These are phyloP conservation scores for Podaxis sp. DNA, from an alignment of 768 basidiomycete genomes.

Conservation along the genomic window DNA sequence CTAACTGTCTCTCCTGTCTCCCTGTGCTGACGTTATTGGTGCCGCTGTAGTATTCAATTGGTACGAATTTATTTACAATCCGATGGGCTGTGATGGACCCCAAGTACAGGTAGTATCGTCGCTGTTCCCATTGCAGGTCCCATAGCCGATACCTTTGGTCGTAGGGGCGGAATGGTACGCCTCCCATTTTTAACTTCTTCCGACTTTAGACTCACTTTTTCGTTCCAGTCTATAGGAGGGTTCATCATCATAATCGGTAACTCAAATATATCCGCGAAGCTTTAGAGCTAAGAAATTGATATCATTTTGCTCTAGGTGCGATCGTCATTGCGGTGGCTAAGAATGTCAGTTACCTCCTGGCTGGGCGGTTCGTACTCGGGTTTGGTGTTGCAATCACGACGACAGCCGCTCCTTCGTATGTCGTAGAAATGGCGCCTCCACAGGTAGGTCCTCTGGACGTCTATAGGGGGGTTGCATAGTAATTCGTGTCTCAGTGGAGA, in stretches of 20 bases:
- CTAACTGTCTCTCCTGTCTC: not conserved
- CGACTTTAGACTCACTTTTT: not conserved
- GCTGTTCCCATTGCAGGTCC: slow-evolving; percentile 39
- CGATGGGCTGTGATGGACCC: not conserved
- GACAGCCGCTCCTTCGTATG: slow-evolving; percentile 43
- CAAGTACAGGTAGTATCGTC: slow-evolving; percentile 19
- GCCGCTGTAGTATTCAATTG: slow-evolving; percentile 35
- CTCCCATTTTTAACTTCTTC: not conserved
- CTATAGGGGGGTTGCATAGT: not conserved
- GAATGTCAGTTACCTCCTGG: slow-evolving; percentile 41
- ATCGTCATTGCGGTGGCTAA: slow-evolving; percentile 42
- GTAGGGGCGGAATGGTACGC: slow-evolving; percentile 40
- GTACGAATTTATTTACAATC: slow-evolving; percentile 14
- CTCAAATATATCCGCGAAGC: not conserved
- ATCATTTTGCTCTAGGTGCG: slow-evolving; percentile 25
- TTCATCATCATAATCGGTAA: slow-evolving; percentile 34
- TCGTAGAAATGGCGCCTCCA: slow-evolving; percentile 56
- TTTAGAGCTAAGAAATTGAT: not conserved
- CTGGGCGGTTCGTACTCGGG: slow-evolving; percentile 48
- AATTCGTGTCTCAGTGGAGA: slow-evolving; percentile 32
- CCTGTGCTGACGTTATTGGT: not conserved
- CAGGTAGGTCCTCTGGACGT: slow-evolving; percentile 24
- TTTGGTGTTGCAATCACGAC: slow-evolving; percentile 47
- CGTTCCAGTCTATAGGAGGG: slow-evolving; percentile 31
- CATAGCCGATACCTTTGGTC: slow-evolving; percentile 35